Conservation (phyloP, 2,329 filamentous ascomycete genomes). For the Pseudocercospora cruenta region DNA sequence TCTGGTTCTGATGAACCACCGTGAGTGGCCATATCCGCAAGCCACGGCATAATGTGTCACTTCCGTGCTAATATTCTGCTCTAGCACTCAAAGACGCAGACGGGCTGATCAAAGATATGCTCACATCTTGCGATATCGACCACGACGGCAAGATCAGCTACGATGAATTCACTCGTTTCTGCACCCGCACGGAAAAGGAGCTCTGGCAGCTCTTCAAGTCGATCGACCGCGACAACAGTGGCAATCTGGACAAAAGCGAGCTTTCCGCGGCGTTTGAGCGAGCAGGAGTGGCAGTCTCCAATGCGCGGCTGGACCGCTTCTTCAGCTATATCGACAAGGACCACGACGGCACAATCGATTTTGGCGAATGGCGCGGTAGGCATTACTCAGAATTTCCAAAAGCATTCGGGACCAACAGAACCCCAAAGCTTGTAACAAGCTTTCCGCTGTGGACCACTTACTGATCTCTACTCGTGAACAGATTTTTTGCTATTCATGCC, state of each 20-base stretch:
- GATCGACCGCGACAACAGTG: slow-evolving; percentile 85
- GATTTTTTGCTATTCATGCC: slow-evolving; percentile 92
- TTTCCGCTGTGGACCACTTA: neutral
- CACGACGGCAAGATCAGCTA: slow-evolving; percentile 89
- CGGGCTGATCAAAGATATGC: slow-evolving; percentile 76
- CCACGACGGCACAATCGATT: slow-evolving; percentile 82
- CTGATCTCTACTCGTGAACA: slow-evolving; percentile 41
- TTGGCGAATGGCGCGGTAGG: slow-evolving; percentile 90
- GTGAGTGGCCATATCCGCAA: slow-evolving; percentile 56
- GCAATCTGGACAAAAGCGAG: slow-evolving; percentile 84
- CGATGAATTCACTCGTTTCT: slow-evolving; percentile 87
- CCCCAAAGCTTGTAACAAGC: slow-evolving; percentile 4
- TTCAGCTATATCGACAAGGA: slow-evolving; percentile 89
- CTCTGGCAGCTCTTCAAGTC: slow-evolving; percentile 79
- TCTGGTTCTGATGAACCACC: slow-evolving; percentile 86
- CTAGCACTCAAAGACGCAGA: slow-evolving; percentile 88
- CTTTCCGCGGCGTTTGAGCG: slow-evolving; percentile 75
- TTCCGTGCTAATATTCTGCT: slow-evolving; percentile 11
- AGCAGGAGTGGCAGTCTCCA: slow-evolving; percentile 78
- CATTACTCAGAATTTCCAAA: slow-evolving; percentile 13
- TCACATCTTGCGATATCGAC: slow-evolving; percentile 81
- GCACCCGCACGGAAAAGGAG: slow-evolving; percentile 83
- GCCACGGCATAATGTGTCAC: neutral
- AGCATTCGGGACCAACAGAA: slow-evolving; percentile 12
- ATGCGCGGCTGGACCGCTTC: slow-evolving; percentile 77